Evolutionary conservation across 768 basidiomycete genomes (phyloP), one percentile per base, ranked within the genome.

Genomic region (Kwoniella sp.): DNA sequence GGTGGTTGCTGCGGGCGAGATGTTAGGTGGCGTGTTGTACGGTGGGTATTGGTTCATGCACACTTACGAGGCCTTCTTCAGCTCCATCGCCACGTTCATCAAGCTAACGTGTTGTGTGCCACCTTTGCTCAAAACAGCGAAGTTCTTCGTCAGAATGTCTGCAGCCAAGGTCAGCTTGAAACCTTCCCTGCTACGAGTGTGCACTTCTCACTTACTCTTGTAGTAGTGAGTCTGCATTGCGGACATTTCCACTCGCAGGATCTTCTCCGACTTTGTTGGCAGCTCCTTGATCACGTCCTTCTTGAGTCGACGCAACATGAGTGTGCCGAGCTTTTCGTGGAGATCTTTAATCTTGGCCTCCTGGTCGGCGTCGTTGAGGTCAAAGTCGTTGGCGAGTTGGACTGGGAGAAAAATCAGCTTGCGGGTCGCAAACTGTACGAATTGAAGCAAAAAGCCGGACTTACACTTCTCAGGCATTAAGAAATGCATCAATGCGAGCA

Each of bases 51-150:
- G n/a, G n/a, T n/a, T n/a, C n/a, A n/a, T n/a, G n/a, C n/a, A n/a
- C 2, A 77, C 75, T 61, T 29, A 74, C 73, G 78, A 92, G 0
- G 94, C 93, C 80, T 99, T 98, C 84, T 98, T 98, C 54, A 98
- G 84, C 79, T 98, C 96, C 94, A 99, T 96, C 0, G 95, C 95
- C 58, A 99, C 95, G 78, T 99, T 99, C 77, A 99, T 86, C 77
- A 99, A 82, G 78, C 90, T 97, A 80, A 93, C 95, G 79, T 91
- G 93, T 56, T 81, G 87, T 87, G 77, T 71, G 72, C 79, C 90
- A 89, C 53, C 88, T 83, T 93, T 94, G 68, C 91, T 85, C 49
- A 99, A 84, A 21, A 89, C 96, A 72, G 88, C 85, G 80, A 95
- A 99, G 80, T 99, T 99, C 90, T 94, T 62, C 10, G 66, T 55